Percentiles rank a stretch among this genome's conserved stretches.
These are phyloP conservation scores for Starmerella cellae DNA, from an alignment of 805 yeast species.

Conservation along the genomic window DNA sequence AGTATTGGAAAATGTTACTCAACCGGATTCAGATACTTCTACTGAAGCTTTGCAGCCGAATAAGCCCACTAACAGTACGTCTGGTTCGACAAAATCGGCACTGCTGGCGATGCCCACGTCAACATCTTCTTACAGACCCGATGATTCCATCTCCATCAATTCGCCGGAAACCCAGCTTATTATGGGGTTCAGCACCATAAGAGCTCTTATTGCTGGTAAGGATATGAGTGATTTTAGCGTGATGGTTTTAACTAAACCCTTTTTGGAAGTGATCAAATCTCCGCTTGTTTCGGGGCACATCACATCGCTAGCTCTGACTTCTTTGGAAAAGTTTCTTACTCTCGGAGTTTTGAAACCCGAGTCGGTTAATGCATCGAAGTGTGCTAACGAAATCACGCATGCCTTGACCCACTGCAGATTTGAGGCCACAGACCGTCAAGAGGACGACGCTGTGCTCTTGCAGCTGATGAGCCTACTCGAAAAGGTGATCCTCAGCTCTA, in stretches of 20 bases:
- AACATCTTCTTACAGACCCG: background rate
- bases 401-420: constrained; percentile 88
- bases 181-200: constrained; percentile 64
- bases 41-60: too few relatives aligned
- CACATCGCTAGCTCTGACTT: constrained; percentile 65
- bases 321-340: constrained; percentile 59
- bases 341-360: constrained; percentile 48
- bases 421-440: constrained; percentile 84
- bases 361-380: constrained; percentile 43
- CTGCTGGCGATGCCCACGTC: background rate
- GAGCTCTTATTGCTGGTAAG: constrained; percentile 48
- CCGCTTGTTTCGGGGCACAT: constrained; percentile 76
- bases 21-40: too few relatives aligned
- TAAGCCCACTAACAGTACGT: too few relatives aligned
- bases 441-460: constrained; percentile 81
- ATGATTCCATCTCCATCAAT: background rate
- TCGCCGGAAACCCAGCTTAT: constrained; percentile 46
- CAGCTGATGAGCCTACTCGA: constrained; percentile 71
- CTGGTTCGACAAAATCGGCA: too few relatives aligned
- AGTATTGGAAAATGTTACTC: too few relatives aligned
- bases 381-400: constrained; percentile 52
- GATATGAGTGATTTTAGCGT: constrained; percentile 49
- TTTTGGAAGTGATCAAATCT: constrained; percentile 66
- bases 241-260: constrained; percentile 70
- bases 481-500: constrained; percentile 46